A percentile compares a stretch with the other conserved stretches of the same genome.
phyloP scores from a whole-genome alignment of 257 asterid species.

The Nicotiana undulata region DNA sequence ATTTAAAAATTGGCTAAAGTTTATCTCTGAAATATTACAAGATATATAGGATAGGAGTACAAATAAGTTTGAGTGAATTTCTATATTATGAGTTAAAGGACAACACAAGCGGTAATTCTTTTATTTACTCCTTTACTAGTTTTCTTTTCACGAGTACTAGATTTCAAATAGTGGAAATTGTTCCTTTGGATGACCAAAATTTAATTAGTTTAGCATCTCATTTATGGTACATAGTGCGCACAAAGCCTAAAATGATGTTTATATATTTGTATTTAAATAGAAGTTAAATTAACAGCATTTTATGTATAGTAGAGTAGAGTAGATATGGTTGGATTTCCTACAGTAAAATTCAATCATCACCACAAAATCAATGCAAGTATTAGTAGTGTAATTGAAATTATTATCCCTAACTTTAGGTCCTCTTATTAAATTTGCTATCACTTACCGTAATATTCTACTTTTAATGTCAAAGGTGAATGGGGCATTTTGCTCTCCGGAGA shows the following conservation, averaged over 20 bases:
- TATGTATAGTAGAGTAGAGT: background rate
- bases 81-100: too few species aligned
- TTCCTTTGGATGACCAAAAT: too few species aligned
- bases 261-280: background rate
- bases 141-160: too few species aligned
- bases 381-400: background rate
- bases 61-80: too few species aligned
- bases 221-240: background rate
- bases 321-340: background rate
- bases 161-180: too few species aligned
- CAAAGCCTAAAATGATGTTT: background rate
- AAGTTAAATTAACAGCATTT: background rate
- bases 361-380: background rate
- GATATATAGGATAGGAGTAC: too few species aligned
- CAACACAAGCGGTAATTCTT: too few species aligned
- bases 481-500: background rate
- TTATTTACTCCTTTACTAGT: too few species aligned
- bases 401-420: background rate
- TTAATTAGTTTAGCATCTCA: too few species aligned
- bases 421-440: background rate
- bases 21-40: too few species aligned
- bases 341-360: background rate
- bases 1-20: too few species aligned
- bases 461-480: background rate
- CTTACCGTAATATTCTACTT: background rate